Percentiles rank a stretch among this genome's conserved stretches.
Conservation (phyloP, 2,329 filamentous ascomycete genomes). For the Colletotrichum sp. region DNA sequence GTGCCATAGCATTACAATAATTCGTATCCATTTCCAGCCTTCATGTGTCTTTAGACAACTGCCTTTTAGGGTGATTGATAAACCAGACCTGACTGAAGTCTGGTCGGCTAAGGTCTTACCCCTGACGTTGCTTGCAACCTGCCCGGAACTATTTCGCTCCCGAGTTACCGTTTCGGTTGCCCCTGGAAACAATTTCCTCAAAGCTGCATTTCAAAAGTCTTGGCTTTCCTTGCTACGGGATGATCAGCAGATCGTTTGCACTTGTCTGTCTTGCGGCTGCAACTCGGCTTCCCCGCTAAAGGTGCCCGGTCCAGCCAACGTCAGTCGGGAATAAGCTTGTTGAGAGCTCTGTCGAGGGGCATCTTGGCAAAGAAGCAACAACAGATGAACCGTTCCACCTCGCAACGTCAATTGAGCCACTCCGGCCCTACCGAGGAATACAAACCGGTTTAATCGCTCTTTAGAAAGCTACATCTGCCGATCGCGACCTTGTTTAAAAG, state of each 20-base stretch:
- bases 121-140: neutral
- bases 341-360: neutral
- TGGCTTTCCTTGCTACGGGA: neutral
- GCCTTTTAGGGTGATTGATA: neutral
- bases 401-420: neutral
- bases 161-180: neutral
- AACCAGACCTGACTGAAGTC: neutral
- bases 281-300: neutral
- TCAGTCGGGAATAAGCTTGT: neutral
- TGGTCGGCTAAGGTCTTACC: neutral
- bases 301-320: neutral
- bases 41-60: neutral
- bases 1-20: neutral
- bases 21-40: neutral
- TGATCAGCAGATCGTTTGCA: neutral
- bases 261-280: neutral
- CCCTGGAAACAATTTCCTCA: neutral
- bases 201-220: neutral
- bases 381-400: neutral
- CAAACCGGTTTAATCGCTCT: neutral
- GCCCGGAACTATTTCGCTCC: neutral
- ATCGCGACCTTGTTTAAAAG: neutral
- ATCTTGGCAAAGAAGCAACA: neutral
- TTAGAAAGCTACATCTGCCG: neutral
- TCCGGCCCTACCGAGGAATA: neutral